A percentile compares a stretch with the other conserved stretches of the same genome.
phyloP scores from a whole-genome alignment of 2,329 filamentous ascomycete species.

The Aspergillus texensis region DNA sequence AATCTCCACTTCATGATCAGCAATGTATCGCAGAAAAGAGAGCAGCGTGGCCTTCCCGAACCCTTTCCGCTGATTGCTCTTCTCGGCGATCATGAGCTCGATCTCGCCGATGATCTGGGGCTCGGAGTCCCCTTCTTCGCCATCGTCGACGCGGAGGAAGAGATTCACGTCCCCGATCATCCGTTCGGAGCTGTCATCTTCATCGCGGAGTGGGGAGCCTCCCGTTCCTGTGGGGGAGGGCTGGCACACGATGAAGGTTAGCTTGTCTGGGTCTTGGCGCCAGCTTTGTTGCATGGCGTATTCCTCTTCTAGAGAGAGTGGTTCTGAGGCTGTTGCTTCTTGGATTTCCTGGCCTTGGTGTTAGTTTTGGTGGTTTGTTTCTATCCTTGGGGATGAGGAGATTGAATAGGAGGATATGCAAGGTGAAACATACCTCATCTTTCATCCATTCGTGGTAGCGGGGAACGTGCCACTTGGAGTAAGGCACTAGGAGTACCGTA shows the following conservation, averaged over 20 bases:
- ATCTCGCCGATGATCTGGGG: constrained; percentile 66
- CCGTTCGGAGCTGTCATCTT: constrained; percentile 55
- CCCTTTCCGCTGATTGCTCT: constrained; percentile 61
- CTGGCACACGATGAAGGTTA: constrained; percentile 85
- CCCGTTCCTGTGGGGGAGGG: constrained; percentile 33
- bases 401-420: background rate
- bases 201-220: constrained; percentile 28
- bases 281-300: constrained; percentile 89
- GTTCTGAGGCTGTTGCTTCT: constrained; percentile 84
- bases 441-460: constrained; percentile 93
- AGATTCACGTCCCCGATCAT: constrained; percentile 81
- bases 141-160: constrained; percentile 68
- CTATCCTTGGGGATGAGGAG: background rate
- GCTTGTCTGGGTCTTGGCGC: constrained; percentile 78
- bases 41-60: constrained; percentile 67
- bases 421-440: constrained; percentile 59
- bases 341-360: constrained; percentile 62
- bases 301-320: constrained; percentile 77
- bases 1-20: constrained; percentile 56
- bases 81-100: constrained; percentile 81
- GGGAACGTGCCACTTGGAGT: constrained; percentile 77
- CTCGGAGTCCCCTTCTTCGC: constrained; percentile 45
- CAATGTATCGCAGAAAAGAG: constrained; percentile 71
- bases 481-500: constrained; percentile 76
- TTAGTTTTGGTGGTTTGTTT: constrained; percentile 12